phyloP scores from a whole-genome alignment of 345 rosid genomes.

The Dipteronia sinensis region DNA sequence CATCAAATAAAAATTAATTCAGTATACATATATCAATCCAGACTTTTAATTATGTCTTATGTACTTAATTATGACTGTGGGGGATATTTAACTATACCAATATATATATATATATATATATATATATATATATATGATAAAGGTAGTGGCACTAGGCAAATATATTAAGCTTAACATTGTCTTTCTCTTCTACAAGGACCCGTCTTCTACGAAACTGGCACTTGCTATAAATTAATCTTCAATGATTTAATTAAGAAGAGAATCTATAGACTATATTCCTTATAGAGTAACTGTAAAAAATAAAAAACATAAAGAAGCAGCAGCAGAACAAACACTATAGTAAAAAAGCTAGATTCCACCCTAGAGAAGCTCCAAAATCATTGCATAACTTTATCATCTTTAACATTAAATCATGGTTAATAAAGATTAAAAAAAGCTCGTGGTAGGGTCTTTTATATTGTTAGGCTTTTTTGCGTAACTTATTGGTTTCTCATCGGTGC shows the following conservation, averaged over 20 bases:
- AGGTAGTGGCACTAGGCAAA: not conserved
- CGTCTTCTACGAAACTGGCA: not conserved
- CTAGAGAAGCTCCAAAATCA: conserved; percentile 6
- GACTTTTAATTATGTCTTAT: not conserved
- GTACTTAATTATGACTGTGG: too few relatives aligned
- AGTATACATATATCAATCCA: too few relatives aligned
- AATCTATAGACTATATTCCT: not conserved
- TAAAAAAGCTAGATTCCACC: conserved; percentile 14
- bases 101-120: too few relatives aligned
- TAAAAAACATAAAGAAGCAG: not conserved
- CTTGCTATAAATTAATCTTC: not conserved
- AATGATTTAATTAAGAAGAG: not conserved
- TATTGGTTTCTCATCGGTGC: conserved; percentile 15
- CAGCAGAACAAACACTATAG: too few relatives aligned
- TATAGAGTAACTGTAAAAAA: not conserved
- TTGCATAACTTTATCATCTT: not conserved
- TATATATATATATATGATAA: too few relatives aligned
- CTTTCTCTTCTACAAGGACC: not conserved
- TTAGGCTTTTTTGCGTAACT: conserved; percentile 13
- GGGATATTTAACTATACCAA: too few relatives aligned
- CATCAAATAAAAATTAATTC: too few relatives aligned
- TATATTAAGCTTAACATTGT: not conserved
- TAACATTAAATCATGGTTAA: conserved; percentile 2
- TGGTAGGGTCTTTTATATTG: conserved; percentile 1
- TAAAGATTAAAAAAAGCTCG: not conserved